phyloP scores from a whole-genome alignment of 345 rosid genomes.

The Angophora floribunda region DNA sequence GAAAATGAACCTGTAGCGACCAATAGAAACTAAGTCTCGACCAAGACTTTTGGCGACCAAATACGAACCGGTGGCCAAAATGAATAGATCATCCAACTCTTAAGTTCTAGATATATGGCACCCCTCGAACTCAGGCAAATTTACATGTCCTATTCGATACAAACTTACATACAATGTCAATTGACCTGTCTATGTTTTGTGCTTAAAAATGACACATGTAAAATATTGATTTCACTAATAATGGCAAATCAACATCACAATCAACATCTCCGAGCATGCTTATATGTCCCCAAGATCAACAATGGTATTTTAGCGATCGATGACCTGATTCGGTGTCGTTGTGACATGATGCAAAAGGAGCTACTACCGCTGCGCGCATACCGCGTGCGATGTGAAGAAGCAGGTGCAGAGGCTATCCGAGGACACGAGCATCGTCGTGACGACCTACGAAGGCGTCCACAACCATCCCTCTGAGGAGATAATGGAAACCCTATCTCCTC shows the following conservation, averaged over 20 bases:
- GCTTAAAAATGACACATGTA: not conserved
- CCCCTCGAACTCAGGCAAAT: not conserved
- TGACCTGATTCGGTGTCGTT: not conserved
- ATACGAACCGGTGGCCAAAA: not conserved
- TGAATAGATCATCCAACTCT: not conserved
- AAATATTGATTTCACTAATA: not conserved
- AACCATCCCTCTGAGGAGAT: conserved; percentile 21
- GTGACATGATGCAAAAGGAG: not conserved
- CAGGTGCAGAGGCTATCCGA: conserved; percentile 22
- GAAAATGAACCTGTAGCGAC: not conserved
- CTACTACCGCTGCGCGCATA: conserved; percentile 20
- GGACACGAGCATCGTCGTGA: conserved; percentile 19
- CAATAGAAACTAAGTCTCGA: not conserved
- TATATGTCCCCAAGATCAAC: not conserved
- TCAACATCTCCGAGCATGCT: not conserved
- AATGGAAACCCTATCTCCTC: conserved; percentile 22
- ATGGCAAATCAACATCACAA: not conserved
- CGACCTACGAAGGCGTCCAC: conserved; percentile 24
- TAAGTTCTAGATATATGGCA: not conserved
- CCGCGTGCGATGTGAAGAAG: conserved; percentile 24
- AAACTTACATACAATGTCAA: not conserved
- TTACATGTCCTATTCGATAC: too few species aligned
- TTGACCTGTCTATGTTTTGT: not conserved
- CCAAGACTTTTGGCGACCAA: not conserved
- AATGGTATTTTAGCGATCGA: not conserved